Conservation (phyloP, 2,329 filamentous ascomycete genomes). For the Paramyrothecium roridum region DNA sequence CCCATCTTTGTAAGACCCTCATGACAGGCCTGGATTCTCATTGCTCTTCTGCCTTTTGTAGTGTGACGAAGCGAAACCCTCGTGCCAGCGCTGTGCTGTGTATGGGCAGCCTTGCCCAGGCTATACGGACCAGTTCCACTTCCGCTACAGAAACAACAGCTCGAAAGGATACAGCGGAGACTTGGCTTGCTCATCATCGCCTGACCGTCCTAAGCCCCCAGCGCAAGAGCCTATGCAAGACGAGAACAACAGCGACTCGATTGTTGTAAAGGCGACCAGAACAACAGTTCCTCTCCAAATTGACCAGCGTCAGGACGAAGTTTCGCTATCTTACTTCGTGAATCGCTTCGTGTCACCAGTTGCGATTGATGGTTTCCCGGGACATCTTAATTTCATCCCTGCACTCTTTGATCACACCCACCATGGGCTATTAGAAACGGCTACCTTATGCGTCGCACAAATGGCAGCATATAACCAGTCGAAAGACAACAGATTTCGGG, state of each 20-base stretch:
- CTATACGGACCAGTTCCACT: conserved; percentile 32
- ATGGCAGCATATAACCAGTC: conserved; percentile 29
- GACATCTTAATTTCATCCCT: conserved; percentile 28
- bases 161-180: not conserved
- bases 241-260: too few species aligned
- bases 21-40: not conserved
- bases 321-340: conserved; percentile 29
- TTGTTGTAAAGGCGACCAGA: too few species aligned
- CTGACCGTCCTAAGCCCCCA: too few species aligned
- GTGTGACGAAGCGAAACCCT: conserved; percentile 29
- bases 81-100: conserved; percentile 25
- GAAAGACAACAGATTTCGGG: conserved; percentile 20
- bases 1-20: not conserved
- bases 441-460: conserved; percentile 28
- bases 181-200: not conserved
- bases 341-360: conserved; percentile 27
- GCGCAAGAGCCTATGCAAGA: too few species aligned
- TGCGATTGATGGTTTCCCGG: conserved; percentile 23
- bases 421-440: conserved; percentile 22
- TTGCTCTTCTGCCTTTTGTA: conserved; percentile 3
- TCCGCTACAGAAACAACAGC: conserved; percentile 16
- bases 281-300: too few species aligned
- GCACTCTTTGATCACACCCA: conserved; percentile 20
- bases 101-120: conserved; percentile 29
- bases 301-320: conserved; percentile 14